Evolutionary conservation across 306 rosid species (phyloP).

Genomic region (Malus domestica): DNA sequence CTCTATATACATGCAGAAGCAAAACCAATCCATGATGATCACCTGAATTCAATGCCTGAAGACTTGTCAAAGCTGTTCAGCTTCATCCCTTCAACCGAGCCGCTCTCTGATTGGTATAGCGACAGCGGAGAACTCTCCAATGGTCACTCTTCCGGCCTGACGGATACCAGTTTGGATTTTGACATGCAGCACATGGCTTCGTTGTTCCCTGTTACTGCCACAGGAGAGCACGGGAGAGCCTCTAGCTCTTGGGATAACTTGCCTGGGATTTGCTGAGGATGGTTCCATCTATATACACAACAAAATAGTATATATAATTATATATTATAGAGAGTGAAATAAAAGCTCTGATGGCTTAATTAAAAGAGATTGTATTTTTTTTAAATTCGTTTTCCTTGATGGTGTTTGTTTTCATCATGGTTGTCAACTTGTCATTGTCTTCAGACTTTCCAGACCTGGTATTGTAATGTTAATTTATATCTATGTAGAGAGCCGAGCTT

Average conservation of each 20-base stretch:
- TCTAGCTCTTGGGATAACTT: constrained; percentile 66
- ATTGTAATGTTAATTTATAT: neutral
- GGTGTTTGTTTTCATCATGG: neutral
- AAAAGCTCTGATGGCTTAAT: neutral
- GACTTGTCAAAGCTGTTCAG: constrained; percentile 50
- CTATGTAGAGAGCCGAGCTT: neutral
- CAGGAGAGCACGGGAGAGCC: constrained; percentile 28
- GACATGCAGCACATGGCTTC: constrained; percentile 60
- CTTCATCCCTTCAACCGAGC: constrained; percentile 38
- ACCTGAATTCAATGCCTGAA: constrained; percentile 36
- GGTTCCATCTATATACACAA: neutral
- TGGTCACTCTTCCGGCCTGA: constrained; percentile 38
- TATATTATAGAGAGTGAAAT: neutral
- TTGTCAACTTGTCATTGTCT: neutral
- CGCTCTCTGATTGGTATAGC: constrained; percentile 44
- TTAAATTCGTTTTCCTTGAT: neutral
- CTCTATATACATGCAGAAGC: constrained; percentile 24
- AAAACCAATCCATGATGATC: constrained; percentile 41
- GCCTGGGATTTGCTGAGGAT: constrained; percentile 53
- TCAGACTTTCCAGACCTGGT: neutral
- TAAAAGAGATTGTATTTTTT: neutral
- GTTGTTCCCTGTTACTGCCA: constrained; percentile 42
- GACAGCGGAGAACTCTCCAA: constrained; percentile 24
- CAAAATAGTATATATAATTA: neutral
- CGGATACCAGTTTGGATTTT: constrained; percentile 37